These are phyloP conservation scores for Cercospora zeina DNA, from an alignment of 2,329 filamentous ascomycete genomes.

Conservation along the genomic window DNA sequence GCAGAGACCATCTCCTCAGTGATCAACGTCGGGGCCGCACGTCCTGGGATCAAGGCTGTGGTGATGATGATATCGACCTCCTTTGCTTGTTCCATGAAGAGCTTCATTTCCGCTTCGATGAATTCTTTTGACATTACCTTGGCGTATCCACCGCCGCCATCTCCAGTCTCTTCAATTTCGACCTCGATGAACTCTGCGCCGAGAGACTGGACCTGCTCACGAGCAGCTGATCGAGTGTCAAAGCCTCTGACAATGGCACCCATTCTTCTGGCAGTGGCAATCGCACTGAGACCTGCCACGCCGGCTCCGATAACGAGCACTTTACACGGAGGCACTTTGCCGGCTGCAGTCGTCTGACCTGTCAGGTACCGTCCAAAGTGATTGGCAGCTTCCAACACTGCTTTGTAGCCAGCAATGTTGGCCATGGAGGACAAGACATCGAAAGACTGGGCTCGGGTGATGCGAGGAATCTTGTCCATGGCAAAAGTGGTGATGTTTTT, in stretches of 20 bases:
- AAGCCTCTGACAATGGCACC: conserved; percentile 89
- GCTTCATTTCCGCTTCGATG: conserved; percentile 87
- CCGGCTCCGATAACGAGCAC: conserved; percentile 87
- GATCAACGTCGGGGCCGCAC: conserved; percentile 78
- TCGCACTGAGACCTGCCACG: conserved; percentile 84
- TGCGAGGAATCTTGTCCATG: conserved; percentile 91
- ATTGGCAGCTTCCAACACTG: conserved; percentile 84
- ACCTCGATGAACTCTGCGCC: conserved; percentile 90
- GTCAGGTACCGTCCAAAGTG: conserved; percentile 85
- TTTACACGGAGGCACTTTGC: conserved; percentile 87
- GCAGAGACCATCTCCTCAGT: conserved; percentile 75
- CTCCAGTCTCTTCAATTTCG: conserved; percentile 78
- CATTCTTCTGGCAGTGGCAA: conserved; percentile 80
- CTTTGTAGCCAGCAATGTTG: conserved; percentile 92
- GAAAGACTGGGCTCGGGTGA: conserved; percentile 84
- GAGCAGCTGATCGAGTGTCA: conserved; percentile 82
- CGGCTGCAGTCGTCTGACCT: conserved; percentile 85
- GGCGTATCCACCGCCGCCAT: conserved; percentile 81
- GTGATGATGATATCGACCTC: conserved; percentile 93
- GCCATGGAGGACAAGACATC: conserved; percentile 89
- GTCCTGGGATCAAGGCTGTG: conserved; percentile 85
- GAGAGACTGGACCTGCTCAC: conserved; percentile 86
- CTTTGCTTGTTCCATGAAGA: conserved; percentile 81
- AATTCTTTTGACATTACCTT: conserved; percentile 96
- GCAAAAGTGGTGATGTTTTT: conserved; percentile 76